Base-by-base conservation (phyloP, 306 rosid genomes). In the Arachis stenosperma region DNA sequence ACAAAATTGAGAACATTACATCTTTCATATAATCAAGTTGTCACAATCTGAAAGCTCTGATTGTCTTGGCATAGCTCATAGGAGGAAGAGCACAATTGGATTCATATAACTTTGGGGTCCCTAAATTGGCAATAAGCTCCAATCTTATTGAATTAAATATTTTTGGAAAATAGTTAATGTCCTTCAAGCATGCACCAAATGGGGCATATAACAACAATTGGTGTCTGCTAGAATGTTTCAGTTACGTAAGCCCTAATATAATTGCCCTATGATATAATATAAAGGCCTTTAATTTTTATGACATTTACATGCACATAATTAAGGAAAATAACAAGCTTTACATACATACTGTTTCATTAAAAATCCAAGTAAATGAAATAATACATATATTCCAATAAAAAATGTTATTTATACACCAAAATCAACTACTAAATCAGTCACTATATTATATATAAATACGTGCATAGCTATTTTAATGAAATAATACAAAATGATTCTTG, bases 171-270 rank as follows among this genome's bases (percentile, higher is more conserved):
- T 22, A 51, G 9, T 40, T 61, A 48, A 47, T 8, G 30, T 40
- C 50, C 37, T 33, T 39, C 4, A 62, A 62, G 67, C 42, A 22
- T 11, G 6, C n/a, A 1, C 22, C 57, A 42, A 9, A 67, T 27
- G 47, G 57, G 66, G 29, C 10, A 9, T 14, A 47, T 74, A 48
- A 47, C 39, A 43, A 74, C 36, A 52, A 44, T 50, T 44, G 29
- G 51, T 66, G 65, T 65, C 59, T 47, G 39, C 7, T 43, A 15
- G 14, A 50, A 48, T 61, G 74, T 56, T 42, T 13, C 9, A 55
- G 78, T 78, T 69, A 78, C 66, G 7, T 47, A 65, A 42, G 65
- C 13, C 29, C 27, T 22, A 22, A 22, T 22, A 22, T 22, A 22
- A 22, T 22, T 22, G 0, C 27, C 27, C 9, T 55, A 7, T 22